These are phyloP conservation scores for Dimocarpus longan DNA, from an alignment of 345 rosid species.

Conservation along the genomic window DNA sequence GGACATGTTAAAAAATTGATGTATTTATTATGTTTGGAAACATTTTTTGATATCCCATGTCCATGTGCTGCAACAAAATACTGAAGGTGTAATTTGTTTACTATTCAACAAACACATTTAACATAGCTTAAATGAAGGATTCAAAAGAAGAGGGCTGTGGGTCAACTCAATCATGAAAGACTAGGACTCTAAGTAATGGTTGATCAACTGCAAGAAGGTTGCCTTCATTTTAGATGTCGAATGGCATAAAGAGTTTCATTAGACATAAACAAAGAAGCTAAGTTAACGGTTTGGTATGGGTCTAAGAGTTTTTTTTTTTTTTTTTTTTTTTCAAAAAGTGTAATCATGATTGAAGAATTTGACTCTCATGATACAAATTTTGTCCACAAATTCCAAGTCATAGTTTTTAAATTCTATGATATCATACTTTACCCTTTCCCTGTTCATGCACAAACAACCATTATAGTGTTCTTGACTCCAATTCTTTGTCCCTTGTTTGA, in stretches of 20 bases:
- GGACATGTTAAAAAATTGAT: background rate
- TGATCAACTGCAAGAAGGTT: background rate
- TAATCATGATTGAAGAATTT: slow-evolving; percentile 9
- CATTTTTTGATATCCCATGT: background rate
- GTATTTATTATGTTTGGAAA: background rate
- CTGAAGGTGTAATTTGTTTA: no score
- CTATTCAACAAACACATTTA: background rate
- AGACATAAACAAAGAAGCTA: background rate
- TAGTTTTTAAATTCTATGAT: background rate
- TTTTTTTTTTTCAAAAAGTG: slow-evolving; percentile 1
- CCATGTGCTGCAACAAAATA: background rate
- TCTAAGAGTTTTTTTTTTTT: background rate
- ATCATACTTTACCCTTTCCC: slow-evolving; percentile 5
- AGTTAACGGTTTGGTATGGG: background rate
- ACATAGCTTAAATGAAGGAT: background rate
- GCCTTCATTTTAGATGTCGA: background rate
- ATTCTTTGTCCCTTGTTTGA: slow-evolving; percentile 18
- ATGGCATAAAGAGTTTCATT: background rate
- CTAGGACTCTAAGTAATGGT: background rate
- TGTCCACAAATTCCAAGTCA: background rate
- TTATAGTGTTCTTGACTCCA: slow-evolving; percentile 16
- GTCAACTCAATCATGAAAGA: background rate
- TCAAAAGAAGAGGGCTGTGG: background rate
- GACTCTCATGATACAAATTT: background rate
- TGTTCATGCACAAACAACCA: slow-evolving; percentile 17